Evolutionary conservation across 2,329 filamentous ascomycete species (phyloP).

Genomic region (Xylariaceae sp.): DNA sequence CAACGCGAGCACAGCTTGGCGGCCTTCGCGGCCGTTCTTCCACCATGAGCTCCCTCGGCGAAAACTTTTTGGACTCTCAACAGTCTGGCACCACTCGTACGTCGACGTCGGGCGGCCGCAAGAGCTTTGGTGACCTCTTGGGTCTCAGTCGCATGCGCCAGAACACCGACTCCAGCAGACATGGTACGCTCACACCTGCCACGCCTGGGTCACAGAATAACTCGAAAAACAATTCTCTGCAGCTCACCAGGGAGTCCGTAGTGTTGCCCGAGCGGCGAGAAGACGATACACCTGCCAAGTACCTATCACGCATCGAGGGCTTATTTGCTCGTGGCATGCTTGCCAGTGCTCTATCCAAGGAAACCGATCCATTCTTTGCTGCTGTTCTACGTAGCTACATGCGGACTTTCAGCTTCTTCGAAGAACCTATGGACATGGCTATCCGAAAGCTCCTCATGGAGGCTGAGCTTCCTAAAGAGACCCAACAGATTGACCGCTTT

Average conservation of each 20-base stretch:
- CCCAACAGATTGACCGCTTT: conserved; percentile 94
- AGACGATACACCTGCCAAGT: conserved; percentile 85
- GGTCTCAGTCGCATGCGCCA: conserved; percentile 74
- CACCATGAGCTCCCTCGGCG: conserved; percentile 78
- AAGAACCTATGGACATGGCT: conserved; percentile 96
- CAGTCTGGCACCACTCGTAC: conserved; percentile 66
- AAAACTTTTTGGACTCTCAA: conserved; percentile 66
- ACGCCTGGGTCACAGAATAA: conserved; percentile 66
- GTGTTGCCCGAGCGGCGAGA: conserved; percentile 76
- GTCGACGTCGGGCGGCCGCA: conserved; percentile 84
- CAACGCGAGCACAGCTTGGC: conserved; percentile 55
- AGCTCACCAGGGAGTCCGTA: conserved; percentile 66
- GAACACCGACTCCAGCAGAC: conserved; percentile 69
- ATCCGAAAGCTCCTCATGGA: conserved; percentile 95
- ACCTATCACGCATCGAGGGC: conserved; percentile 78
- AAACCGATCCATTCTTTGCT: conserved; percentile 76
- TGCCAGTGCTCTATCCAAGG: conserved; percentile 80
- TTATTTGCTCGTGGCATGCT: conserved; percentile 76
- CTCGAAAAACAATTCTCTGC: conserved; percentile 81
- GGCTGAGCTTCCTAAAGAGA: conserved; percentile 92
- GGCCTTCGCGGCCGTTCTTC: conserved; percentile 75
- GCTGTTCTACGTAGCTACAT: conserved; percentile 91
- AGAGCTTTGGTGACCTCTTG: conserved; percentile 89
- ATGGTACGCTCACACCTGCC: conserved; percentile 64
- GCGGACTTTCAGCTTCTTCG: conserved; percentile 91